Evolutionary conservation across 2,329 filamentous ascomycete species (phyloP).

Genomic region (Aspergillus calidoustus): DNA sequence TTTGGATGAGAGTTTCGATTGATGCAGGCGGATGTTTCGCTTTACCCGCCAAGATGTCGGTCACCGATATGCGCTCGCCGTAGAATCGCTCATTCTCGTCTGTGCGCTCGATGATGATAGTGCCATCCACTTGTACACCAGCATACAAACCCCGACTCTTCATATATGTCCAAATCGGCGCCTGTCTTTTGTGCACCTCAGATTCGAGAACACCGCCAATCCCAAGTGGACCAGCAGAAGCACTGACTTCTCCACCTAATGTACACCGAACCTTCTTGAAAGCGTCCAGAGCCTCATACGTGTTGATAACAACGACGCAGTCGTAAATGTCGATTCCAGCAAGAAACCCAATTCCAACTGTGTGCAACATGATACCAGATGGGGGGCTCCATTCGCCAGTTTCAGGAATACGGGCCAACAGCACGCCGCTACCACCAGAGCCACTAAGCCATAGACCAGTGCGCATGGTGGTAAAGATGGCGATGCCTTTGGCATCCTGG

Average conservation of each 20-base stretch:
- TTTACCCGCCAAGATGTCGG: slow-evolving; percentile 67
- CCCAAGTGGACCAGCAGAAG: slow-evolving; percentile 76
- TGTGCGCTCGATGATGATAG: slow-evolving; percentile 80
- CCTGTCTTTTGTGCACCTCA: slow-evolving; percentile 68
- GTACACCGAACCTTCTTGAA: slow-evolving; percentile 81
- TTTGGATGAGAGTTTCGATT: slow-evolving; percentile 71
- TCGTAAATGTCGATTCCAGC: slow-evolving; percentile 95
- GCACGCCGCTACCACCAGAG: slow-evolving; percentile 84
- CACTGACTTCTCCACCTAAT: slow-evolving; percentile 78
- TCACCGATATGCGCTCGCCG: slow-evolving; percentile 65
- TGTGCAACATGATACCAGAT: slow-evolving; percentile 88
- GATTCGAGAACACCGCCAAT: slow-evolving; percentile 74
- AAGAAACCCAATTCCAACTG: slow-evolving; percentile 84
- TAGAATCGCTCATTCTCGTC: slow-evolving; percentile 90
- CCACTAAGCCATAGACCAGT: slow-evolving; percentile 91
- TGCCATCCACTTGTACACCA: slow-evolving; percentile 84
- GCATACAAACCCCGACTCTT: slow-evolving; percentile 90
- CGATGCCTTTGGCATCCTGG: slow-evolving; percentile 84
- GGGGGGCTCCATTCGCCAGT: slow-evolving; percentile 92
- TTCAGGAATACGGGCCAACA: slow-evolving; percentile 76
- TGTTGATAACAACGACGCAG: slow-evolving; percentile 91
- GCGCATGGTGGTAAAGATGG: slow-evolving; percentile 94
- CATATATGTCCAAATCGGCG: slow-evolving; percentile 82
- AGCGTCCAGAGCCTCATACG: slow-evolving; percentile 77
- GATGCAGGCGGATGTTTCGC: slow-evolving; percentile 61